These are phyloP conservation scores for Myriangium duriaei DNA, from an alignment of 2,329 filamentous ascomycete species.

Conservation along the genomic window DNA sequence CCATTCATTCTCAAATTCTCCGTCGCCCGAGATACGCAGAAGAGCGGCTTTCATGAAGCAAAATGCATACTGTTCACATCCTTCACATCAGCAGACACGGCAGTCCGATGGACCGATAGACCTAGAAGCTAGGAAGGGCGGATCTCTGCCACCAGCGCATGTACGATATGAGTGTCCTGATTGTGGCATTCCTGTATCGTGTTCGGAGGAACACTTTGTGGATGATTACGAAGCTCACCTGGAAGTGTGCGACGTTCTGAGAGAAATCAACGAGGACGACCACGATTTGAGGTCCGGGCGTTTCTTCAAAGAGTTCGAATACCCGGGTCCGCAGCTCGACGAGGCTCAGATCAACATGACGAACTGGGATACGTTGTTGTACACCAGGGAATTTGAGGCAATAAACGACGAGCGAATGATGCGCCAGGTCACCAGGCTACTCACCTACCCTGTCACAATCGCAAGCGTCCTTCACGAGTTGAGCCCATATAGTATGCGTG, in stretches of 20 bases:
- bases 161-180: constrained; percentile 93
- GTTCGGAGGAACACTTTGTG: constrained; percentile 88
- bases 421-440: constrained; percentile 79
- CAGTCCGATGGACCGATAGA: constrained; percentile 52
- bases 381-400: constrained; percentile 80
- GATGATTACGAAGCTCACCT: constrained; percentile 90
- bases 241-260: constrained; percentile 79
- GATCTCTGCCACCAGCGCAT: constrained; percentile 57
- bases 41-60: constrained; percentile 85
- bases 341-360: constrained; percentile 93
- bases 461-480: constrained; percentile 87
- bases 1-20: constrained; percentile 81
- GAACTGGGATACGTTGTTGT: constrained; percentile 96
- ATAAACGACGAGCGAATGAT: constrained; percentile 83
- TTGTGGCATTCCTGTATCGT: constrained; percentile 87
- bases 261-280: constrained; percentile 95
- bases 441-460: constrained; percentile 89
- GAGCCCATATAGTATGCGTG: constrained; percentile 76
- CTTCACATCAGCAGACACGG: constrained; percentile 67
- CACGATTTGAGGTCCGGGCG: constrained; percentile 85
- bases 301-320: constrained; percentile 87
- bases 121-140: constrained; percentile 49
- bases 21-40: constrained; percentile 73
- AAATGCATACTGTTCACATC: constrained; percentile 88
- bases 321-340: constrained; percentile 79